These are phyloP conservation scores for Russula griseocarnosa DNA, from an alignment of 768 basidiomycete genomes.

Conservation along the genomic window DNA sequence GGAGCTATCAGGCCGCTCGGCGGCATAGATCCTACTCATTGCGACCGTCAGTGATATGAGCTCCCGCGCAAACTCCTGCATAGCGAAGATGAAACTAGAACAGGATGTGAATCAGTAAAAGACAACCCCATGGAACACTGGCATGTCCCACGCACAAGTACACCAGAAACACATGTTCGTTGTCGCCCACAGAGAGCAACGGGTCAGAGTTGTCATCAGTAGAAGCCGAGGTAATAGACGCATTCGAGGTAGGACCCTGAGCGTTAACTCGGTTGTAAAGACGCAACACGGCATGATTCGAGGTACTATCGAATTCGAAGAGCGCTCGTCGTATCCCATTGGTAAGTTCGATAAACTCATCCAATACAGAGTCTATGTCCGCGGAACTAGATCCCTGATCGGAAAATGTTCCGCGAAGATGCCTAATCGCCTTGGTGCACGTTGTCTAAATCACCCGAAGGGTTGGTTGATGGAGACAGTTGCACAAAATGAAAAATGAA, in stretches of 20 bases:
- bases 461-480: not conserved
- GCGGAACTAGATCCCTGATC: slow-evolving; percentile 36
- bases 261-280: slow-evolving; percentile 56
- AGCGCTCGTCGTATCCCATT: slow-evolving; percentile 67
- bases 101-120: slow-evolving; percentile 1
- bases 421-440: slow-evolving; percentile 56
- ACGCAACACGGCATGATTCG: slow-evolving; percentile 77
- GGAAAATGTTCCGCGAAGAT: slow-evolving; percentile 63
- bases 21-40: slow-evolving; percentile 71
- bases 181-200: slow-evolving; percentile 46
- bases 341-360: slow-evolving; percentile 62
- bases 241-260: slow-evolving; percentile 27
- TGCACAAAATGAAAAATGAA: not conserved
- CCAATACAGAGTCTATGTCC: slow-evolving; percentile 42
- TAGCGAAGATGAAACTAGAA: slow-evolving; percentile 86
- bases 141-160: slow-evolving; percentile 71
- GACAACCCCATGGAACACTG: not conserved
- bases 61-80: slow-evolving; percentile 91
- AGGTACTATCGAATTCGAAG: slow-evolving; percentile 73
- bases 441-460: slow-evolving; percentile 43
- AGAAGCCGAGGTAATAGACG: slow-evolving; percentile 30
- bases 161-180: slow-evolving; percentile 82
- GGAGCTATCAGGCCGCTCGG: slow-evolving; percentile 49
- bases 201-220: slow-evolving; percentile 38
- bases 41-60: slow-evolving; percentile 77